Evolutionary conservation across 75 land plant genomes (phyloP), one percentile per base, ranked within the genome.

Genomic region (Selaginella moellendorffii): DNA sequence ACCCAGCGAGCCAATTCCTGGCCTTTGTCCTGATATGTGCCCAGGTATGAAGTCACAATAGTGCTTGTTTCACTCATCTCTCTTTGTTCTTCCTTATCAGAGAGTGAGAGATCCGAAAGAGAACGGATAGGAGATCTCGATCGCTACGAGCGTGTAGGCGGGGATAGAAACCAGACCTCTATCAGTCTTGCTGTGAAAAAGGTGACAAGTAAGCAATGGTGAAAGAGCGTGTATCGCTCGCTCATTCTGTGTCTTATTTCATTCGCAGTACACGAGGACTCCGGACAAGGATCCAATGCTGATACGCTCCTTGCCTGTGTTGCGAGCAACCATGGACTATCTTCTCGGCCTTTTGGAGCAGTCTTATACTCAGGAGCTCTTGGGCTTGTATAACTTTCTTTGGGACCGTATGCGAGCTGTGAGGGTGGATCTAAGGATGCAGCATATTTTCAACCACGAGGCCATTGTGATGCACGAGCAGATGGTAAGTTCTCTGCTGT

Each of bases 361-460:
- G 52, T 78, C 78, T n/a, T 85, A 93, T 61, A 36, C 46, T 14
- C 83, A 78, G 12, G 79, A 70, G 22, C 85, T 93, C 52, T 71
- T 93, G 24, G 74, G 68, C 63, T 66, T 89, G 30, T 83, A 93
- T 54, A 93, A 86, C 63, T 93, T 93, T 65, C 74, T 93, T 65
- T 93, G 98, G 98, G 98, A 93, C 54, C 74, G 98, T 52, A 89
- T 93, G 98, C 68, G 98, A 66, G 98, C 98, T 10, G 74, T 93
- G 1, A 77, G 98, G 14, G 83, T 89, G 96, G 98, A 93, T 68
- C 78, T 93, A 51, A 81, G 98, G 65, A 93, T 93, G 96, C 98
- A 93, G 29, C 98, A 93, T 54, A 81, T 93, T 27, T 93, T 93
- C 58, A 71, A 89, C 62, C 71, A 59, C 28, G 73, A 79, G 21